A percentile compares a stretch with the other conserved stretches of the same genome.
Evolutionary conservation across 1,284 basidiomycete species (phyloP).

Genomic region (Schizophyllum amplum): DNA sequence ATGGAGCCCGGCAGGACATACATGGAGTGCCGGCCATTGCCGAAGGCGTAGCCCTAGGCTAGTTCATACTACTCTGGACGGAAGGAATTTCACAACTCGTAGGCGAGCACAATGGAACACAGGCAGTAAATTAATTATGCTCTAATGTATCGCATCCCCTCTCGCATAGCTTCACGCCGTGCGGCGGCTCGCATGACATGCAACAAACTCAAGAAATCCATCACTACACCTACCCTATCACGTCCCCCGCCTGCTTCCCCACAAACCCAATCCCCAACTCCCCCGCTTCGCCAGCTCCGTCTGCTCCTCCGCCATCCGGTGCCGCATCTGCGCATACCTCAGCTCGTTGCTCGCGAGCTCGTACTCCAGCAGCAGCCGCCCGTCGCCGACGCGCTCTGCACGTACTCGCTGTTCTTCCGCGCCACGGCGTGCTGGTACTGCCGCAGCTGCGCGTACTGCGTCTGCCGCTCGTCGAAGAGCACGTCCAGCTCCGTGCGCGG

Average conservation of each 20-base stretch:
- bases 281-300: conserved; percentile 52
- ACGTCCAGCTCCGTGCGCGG: neutral
- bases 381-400: neutral
- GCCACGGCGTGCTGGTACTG: neutral
- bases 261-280: conserved; percentile 47
- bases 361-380: neutral
- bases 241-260: neutral
- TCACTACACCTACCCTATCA: neutral
- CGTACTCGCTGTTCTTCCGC: neutral
- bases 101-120: no score
- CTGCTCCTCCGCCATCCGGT: conserved; percentile 46
- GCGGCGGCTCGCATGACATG: no score
- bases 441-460: neutral
- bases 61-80: neutral
- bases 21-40: conserved; percentile 68
- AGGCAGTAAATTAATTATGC: no score
- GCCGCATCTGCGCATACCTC: conserved; percentile 20
- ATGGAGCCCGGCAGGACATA: conserved; percentile 66
- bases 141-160: no score
- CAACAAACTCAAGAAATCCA: neutral
- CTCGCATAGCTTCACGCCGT: no score
- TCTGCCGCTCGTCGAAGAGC: neutral
- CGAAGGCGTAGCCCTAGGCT: conserved; percentile 26
- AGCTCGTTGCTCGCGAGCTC: neutral
- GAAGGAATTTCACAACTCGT: neutral